A percentile compares a stretch with the other conserved stretches of the same genome.
These are phyloP conservation scores for Kalanchoe fedtschenkoi DNA, from an alignment of 164 flowering plant genomes.

Conservation along the genomic window DNA sequence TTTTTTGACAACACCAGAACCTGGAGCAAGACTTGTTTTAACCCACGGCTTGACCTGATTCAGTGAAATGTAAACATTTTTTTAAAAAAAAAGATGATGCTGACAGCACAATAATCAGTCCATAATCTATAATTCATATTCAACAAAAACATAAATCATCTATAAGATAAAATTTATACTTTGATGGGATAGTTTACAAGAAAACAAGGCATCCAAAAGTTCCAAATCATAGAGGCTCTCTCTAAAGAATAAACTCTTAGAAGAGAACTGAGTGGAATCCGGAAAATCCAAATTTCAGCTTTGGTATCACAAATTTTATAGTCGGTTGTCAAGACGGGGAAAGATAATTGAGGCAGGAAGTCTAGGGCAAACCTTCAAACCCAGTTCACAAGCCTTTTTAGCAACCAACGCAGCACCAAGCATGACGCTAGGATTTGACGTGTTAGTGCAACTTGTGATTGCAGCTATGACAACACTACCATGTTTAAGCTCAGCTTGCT, in stretches of 20 bases:
- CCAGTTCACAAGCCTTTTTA: constrained; percentile 79
- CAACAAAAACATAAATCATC: no score
- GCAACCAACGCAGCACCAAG: constrained; percentile 94
- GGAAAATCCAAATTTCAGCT: no score
- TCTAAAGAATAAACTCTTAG: no score
- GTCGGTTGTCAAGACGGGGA: no score
- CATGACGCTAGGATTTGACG: constrained; percentile 97
- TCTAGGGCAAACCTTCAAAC: constrained; percentile 48
- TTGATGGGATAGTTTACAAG: no score
- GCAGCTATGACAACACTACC: constrained; percentile 97
- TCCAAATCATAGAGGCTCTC: no score
- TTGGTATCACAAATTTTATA: no score
- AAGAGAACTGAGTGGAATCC: no score
- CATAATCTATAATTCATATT: no score
- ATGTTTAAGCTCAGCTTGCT: constrained; percentile 75
- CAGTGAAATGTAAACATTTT: background rate
- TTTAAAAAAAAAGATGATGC: background rate
- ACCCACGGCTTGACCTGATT: constrained; percentile 91
- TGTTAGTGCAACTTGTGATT: constrained; percentile 93
- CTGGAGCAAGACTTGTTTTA: constrained; percentile 97
- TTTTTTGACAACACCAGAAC: constrained; percentile 92
- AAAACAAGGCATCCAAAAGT: no score
- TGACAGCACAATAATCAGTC: background rate
- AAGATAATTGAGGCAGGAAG: background rate
- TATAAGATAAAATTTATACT: no score